phyloP scores from a whole-genome alignment of 345 rosid species.

The Moringa oleifera region DNA sequence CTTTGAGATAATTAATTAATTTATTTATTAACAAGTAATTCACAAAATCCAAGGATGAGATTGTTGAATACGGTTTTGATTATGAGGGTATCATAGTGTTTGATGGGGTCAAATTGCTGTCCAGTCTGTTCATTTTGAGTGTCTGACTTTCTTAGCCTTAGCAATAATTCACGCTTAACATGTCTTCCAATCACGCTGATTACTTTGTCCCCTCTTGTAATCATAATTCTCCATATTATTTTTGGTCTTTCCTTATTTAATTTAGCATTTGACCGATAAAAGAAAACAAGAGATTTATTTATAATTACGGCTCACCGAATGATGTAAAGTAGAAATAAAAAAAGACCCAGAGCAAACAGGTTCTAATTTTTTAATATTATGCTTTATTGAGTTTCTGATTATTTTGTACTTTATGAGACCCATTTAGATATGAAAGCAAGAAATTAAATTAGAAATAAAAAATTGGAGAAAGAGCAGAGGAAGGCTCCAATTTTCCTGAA shows the following conservation, averaged over 20 bases:
- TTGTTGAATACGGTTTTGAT: too few relatives aligned
- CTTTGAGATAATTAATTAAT: too few relatives aligned
- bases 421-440: background rate
- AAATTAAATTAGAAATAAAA: background rate
- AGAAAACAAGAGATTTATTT: background rate
- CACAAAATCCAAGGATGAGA: too few relatives aligned
- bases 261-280: constrained; percentile 11
- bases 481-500: constrained; percentile 25
- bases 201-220: constrained; percentile 9
- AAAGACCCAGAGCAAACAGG: background rate
- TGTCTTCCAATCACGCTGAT: constrained; percentile 22
- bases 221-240: constrained; percentile 17
- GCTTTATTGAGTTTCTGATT: constrained; percentile 24
- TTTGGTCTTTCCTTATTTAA: background rate
- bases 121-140: too few relatives aligned
- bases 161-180: constrained; percentile 22
- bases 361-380: background rate
- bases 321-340: background rate
- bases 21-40: too few relatives aligned
- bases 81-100: too few relatives aligned
- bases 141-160: too few relatives aligned
- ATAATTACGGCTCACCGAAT: background rate
- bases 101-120: too few relatives aligned
- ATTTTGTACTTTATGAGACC: constrained; percentile 26
- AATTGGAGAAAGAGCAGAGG: constrained; percentile 30